phyloP scores from a whole-genome alignment of 2,329 filamentous ascomycete genomes.

The Ceratocystis variospora region DNA sequence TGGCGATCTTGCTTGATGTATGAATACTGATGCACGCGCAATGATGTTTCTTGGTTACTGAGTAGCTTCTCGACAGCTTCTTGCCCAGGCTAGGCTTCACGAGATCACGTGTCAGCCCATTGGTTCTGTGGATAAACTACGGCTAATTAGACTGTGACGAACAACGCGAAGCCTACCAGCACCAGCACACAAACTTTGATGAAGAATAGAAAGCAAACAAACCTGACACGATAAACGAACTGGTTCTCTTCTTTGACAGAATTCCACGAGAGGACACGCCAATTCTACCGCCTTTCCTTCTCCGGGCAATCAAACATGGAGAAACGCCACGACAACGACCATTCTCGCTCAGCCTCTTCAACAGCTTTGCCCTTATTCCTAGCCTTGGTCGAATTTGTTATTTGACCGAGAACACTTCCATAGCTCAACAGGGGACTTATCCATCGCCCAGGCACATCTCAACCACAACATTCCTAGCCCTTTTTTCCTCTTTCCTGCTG shows the following conservation, averaged over 20 bases:
- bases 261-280: neutral
- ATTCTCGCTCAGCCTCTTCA: neutral
- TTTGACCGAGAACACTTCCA: neutral
- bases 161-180: neutral
- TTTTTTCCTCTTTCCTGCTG: slow-evolving; percentile 14
- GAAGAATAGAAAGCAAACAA: neutral
- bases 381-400: neutral
- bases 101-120: neutral
- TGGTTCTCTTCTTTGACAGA: too few species aligned
- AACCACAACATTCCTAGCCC: slow-evolving; percentile 10
- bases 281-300: neutral
- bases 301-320: neutral
- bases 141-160: neutral
- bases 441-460: neutral
- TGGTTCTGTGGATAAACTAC: neutral
- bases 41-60: neutral
- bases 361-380: neutral
- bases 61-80: neutral
- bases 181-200: neutral
- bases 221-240: too few species aligned
- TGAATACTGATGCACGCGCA: neutral
- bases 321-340: neutral
- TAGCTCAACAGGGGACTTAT: neutral
- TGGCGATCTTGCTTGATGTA: neutral
- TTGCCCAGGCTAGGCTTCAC: neutral